Evolutionary conservation across 2,329 filamentous ascomycete genomes (phyloP).

Genomic region (Ilyonectria mors-panacis): DNA sequence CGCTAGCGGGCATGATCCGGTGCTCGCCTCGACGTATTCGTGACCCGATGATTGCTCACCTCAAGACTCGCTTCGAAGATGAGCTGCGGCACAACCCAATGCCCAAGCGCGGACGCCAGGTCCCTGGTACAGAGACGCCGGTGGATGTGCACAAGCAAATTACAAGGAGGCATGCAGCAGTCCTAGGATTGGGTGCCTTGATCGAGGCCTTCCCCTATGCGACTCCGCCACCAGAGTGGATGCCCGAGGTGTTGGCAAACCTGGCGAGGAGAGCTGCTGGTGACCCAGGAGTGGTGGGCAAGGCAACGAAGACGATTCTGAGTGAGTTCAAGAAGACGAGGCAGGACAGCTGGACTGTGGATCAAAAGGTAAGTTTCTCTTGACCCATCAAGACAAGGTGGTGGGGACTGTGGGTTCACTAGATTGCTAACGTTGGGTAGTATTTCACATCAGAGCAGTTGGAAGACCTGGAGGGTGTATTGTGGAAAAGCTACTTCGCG

Average conservation of each 20-base stretch:
- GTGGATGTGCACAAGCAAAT: conserved; percentile 82
- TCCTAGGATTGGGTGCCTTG: conserved; percentile 90
- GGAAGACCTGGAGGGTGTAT: conserved; percentile 93
- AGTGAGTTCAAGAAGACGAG: conserved; percentile 99
- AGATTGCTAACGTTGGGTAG: conserved; percentile 58
- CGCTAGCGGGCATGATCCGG: conserved; percentile 96
- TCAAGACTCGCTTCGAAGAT: conserved; percentile 85
- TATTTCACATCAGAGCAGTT: conserved; percentile 93
- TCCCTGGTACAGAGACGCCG: conserved; percentile 77
- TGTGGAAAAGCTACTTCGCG: conserved; percentile 99
- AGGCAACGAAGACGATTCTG: conserved; percentile 93
- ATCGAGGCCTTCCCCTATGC: conserved; percentile 97
- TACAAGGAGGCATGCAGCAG: conserved; percentile 88
- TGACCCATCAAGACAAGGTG: not conserved
- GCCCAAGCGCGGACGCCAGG: conserved; percentile 77
- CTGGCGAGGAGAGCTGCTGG: conserved; percentile 88
- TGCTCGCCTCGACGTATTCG: conserved; percentile 90
- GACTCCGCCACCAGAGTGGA: conserved; percentile 92
- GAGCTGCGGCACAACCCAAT: conserved; percentile 88
- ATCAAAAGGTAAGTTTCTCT: conserved; percentile 84
- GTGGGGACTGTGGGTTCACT: not conserved
- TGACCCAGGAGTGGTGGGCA: conserved; percentile 93
- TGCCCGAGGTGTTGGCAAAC: conserved; percentile 91
- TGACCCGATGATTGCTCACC: conserved; percentile 79
- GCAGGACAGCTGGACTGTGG: conserved; percentile 98